These are phyloP conservation scores for Pyrenophora tritici-repentis DNA, from an alignment of 2,329 filamentous ascomycete species.

Conservation along the genomic window DNA sequence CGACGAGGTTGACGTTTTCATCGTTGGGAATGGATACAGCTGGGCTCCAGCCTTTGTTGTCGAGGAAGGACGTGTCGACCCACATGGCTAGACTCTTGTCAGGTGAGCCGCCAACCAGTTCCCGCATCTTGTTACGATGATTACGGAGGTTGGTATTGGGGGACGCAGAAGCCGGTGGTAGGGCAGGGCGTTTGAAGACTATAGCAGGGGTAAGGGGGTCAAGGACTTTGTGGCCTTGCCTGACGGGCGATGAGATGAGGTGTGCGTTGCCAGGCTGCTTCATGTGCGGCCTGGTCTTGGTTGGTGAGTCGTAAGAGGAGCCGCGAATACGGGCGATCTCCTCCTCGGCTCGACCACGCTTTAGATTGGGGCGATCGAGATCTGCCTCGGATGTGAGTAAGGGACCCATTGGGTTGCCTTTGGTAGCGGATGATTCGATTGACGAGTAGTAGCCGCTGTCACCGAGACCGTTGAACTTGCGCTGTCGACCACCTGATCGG, in stretches of 20 bases:
- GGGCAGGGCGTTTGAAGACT: slow-evolving; percentile 72
- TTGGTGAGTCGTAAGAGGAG: slow-evolving; percentile 91
- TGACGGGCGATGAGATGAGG: slow-evolving; percentile 51
- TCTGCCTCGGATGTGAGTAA: slow-evolving; percentile 75
- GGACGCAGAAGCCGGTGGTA: slow-evolving; percentile 77
- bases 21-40: slow-evolving; percentile 68
- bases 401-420: slow-evolving; percentile 67
- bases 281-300: slow-evolving; percentile 65
- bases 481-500: slow-evolving; percentile 70
- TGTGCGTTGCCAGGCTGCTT: slow-evolving; percentile 49
- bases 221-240: slow-evolving; percentile 39
- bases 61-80: slow-evolving; percentile 56
- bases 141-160: slow-evolving; percentile 90
- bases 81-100: slow-evolving; percentile 61
- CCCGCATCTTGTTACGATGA: slow-evolving; percentile 80
- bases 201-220: slow-evolving; percentile 78
- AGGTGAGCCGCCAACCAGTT: slow-evolving; percentile 78
- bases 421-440: slow-evolving; percentile 84
- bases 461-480: slow-evolving; percentile 78
- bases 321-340: slow-evolving; percentile 92
- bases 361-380: slow-evolving; percentile 76
- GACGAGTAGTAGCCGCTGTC: slow-evolving; percentile 98
- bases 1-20: slow-evolving; percentile 58
- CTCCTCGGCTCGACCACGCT: slow-evolving; percentile 89
- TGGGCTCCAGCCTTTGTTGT: slow-evolving; percentile 61